Evolutionary conservation across 805 yeast species (phyloP).

Genomic region (Candida alai): DNA sequence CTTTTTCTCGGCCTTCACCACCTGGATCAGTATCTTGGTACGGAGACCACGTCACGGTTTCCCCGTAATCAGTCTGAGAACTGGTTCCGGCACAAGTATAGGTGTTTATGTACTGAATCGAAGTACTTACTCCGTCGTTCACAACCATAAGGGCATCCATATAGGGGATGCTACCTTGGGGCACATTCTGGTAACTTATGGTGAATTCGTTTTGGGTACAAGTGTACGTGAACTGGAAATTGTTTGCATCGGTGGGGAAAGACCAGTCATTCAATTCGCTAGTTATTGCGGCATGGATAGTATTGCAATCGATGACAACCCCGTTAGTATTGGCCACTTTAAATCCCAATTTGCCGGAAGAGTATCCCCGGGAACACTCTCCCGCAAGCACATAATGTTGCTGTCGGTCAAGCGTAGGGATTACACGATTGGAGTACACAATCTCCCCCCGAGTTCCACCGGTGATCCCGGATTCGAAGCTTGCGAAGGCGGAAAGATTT

Average conservation of each 20-base stretch:
- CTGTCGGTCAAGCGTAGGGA: slow-evolving; percentile 13
- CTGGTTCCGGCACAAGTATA: slow-evolving; percentile 11
- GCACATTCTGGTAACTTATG: slow-evolving; percentile 18
- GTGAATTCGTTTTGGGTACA: slow-evolving; percentile 13
- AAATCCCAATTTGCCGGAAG: slow-evolving; percentile 20
- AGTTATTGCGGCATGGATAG: slow-evolving; percentile 18
- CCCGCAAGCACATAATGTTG: slow-evolving; percentile 13
- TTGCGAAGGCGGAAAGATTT: slow-evolving; percentile 10
- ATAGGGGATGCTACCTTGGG: slow-evolving; percentile 27
- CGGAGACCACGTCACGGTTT: slow-evolving; percentile 4
- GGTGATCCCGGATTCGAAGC: slow-evolving; percentile 9
- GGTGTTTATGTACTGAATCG: slow-evolving; percentile 9
- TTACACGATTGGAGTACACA: slow-evolving; percentile 3
- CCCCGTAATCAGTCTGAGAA: slow-evolving; percentile 1
- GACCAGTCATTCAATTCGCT: slow-evolving; percentile 20
- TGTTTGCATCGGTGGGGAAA: slow-evolving; percentile 11
- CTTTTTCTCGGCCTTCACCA: slow-evolving; percentile 12
- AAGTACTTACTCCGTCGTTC: neutral
- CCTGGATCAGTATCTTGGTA: slow-evolving; percentile 9
- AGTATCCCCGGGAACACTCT: slow-evolving; percentile 19
- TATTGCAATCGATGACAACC: slow-evolving; percentile 18
- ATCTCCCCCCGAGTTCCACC: slow-evolving; percentile 1
- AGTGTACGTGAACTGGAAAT: slow-evolving; percentile 8
- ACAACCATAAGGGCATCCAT: slow-evolving; percentile 11
- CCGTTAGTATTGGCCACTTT: slow-evolving; percentile 9